Evolutionary conservation across 2,329 filamentous ascomycete genomes (phyloP), one percentile per base, ranked within the genome.

Genomic region (Alternaria novae-zelandiae): DNA sequence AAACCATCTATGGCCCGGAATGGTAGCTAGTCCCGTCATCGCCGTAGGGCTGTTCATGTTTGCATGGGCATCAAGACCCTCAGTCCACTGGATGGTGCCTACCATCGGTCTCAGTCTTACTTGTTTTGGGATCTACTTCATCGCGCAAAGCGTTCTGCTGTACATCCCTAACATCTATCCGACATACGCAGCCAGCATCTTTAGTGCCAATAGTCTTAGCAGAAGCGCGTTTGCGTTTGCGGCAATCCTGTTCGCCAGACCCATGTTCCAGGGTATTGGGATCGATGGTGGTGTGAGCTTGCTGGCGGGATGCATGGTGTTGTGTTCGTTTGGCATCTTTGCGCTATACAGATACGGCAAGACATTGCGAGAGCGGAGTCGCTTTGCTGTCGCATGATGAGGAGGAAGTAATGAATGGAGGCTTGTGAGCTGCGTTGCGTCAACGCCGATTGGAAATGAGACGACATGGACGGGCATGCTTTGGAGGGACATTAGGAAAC

Each of bases 1-100:
- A 81, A 86, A 50, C 56, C 88, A 92, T 26, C 84, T 96, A 2
- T 89, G 94, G 57, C 92, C 93, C 43, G 95, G 95, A 56, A 70
- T 82, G 73, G 61, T 76, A 6, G 80, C 77, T 9, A 81, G 78
- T 50, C 81, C 80, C 58, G 86, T 88, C 70, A 91, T 90, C 46
- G 87, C 88, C 0, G 80, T 88, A 30, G 88, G 88, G 0, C 79
- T 90, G 15, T 90, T 90, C 77, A 87, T 90, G 67, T 90, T 62
- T 59, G 75, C 74, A 5, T 90, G 88, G 88, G 86, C 87, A 0
- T 91, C 90, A 0, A 93, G 91, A 78, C 76, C 85, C 6, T 70
- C 80, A 6, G 80, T 86, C 1, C 86, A 87, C 57, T 89, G 86
- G 85, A 84, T 89, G 9, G 84, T 82, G 1, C 85, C 86, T 1